Conservation (phyloP, 2,329 filamentous ascomycete genomes). For the Neonectria ditissima region DNA sequence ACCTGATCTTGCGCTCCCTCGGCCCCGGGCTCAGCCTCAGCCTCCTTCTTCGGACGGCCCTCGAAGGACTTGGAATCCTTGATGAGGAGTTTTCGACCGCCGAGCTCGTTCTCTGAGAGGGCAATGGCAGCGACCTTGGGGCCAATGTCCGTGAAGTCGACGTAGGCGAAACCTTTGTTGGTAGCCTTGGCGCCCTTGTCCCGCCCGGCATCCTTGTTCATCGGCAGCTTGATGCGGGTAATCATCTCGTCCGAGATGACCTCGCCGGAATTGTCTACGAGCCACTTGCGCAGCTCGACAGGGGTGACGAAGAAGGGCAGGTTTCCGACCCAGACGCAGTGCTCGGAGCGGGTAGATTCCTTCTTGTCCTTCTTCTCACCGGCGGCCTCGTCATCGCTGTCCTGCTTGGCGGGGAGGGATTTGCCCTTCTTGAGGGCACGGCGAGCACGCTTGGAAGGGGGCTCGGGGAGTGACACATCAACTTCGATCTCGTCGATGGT, state of each 20-base stretch:
- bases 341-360: conserved; percentile 74
- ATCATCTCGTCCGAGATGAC: conserved; percentile 77
- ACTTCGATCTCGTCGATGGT: conserved; percentile 83
- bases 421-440: conserved; percentile 91
- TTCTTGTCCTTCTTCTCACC: conserved; percentile 55
- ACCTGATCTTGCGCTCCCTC: conserved; percentile 49
- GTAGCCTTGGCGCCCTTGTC: conserved; percentile 49
- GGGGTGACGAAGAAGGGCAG: conserved; percentile 85
- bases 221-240: conserved; percentile 85
- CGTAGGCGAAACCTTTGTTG: conserved; percentile 98
- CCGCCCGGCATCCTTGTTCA: conserved; percentile 61
- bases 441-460: conserved; percentile 92
- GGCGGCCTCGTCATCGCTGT: conserved; percentile 51
- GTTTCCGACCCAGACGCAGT: conserved; percentile 97
- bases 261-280: conserved; percentile 78
- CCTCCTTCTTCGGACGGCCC: conserved; percentile 81
- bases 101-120: conserved; percentile 85
- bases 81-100: conserved; percentile 85
- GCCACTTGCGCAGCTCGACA: conserved; percentile 80
- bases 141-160: conserved; percentile 83
- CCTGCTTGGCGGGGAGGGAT: conserved; percentile 59
- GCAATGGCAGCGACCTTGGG: conserved; percentile 82
- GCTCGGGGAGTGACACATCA: conserved; percentile 88
- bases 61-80: conserved; percentile 93
- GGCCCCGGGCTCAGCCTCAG: conserved; percentile 48